Percentiles rank a stretch among this genome's conserved stretches.
phyloP scores from a whole-genome alignment of 2,329 filamentous ascomycete species.

The Fusarium nodosum region DNA sequence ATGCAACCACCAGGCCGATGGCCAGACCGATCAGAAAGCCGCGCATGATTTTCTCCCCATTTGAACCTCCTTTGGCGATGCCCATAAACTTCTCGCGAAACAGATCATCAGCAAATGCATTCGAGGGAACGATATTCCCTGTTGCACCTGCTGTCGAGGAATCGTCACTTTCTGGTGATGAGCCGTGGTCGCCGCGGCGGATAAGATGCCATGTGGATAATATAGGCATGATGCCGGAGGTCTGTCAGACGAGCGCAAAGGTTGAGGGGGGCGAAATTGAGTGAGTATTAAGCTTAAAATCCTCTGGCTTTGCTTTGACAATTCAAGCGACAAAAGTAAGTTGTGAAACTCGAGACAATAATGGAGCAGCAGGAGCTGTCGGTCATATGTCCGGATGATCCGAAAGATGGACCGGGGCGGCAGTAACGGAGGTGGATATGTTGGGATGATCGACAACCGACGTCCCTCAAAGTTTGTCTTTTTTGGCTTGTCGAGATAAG shows the following conservation, averaged over 20 bases:
- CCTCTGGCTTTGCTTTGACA: constrained; percentile 7
- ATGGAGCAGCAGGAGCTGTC: constrained; percentile 18
- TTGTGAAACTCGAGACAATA: constrained; percentile 21
- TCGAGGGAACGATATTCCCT: constrained; percentile 26
- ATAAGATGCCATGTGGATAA: constrained; percentile 28
- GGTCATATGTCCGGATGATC: constrained; percentile 36
- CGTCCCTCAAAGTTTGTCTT: constrained; percentile 11
- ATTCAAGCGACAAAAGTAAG: constrained; percentile 12
- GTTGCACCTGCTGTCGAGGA: constrained; percentile 32
- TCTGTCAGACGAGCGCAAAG: constrained; percentile 7
- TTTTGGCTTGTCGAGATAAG: constrained; percentile 6
- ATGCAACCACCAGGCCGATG: constrained; percentile 51
- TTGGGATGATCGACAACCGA: constrained; percentile 35
- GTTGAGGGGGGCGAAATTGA: constrained; percentile 6
- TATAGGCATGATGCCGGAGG: constrained; percentile 28
- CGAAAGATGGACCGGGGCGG: constrained; percentile 42
- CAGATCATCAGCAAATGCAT: constrained; percentile 46
- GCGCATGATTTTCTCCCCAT: constrained; percentile 52
- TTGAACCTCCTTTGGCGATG: constrained; percentile 50
- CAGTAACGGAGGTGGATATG: constrained; percentile 27
- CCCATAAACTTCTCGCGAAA: constrained; percentile 49
- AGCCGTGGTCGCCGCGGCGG: constrained; percentile 45
- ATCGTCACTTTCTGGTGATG: constrained; percentile 39
- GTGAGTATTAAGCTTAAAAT: constrained; percentile 33
- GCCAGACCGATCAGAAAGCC: constrained; percentile 55